Conservation (phyloP, 2,329 filamentous ascomycete genomes). For the Alternaria ventricosa region DNA sequence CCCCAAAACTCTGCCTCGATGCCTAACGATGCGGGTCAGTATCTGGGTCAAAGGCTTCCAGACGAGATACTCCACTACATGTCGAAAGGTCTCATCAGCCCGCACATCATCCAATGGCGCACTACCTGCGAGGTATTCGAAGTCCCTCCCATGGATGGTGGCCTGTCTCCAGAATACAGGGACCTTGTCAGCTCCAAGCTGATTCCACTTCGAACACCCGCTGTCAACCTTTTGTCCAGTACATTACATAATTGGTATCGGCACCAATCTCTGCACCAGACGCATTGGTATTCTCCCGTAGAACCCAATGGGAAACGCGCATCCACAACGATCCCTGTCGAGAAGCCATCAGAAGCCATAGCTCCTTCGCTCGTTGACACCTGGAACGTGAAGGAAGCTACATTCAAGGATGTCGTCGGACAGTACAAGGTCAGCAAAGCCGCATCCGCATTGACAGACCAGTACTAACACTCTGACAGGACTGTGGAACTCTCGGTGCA, state of each 20-base stretch:
- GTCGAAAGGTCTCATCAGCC: slow-evolving; percentile 79
- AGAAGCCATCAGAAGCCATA: slow-evolving; percentile 57
- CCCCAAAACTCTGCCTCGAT: slow-evolving; percentile 76
- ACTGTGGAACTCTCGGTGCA: slow-evolving; percentile 54
- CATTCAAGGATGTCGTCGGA: slow-evolving; percentile 54
- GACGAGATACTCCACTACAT: slow-evolving; percentile 92
- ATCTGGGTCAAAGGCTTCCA: slow-evolving; percentile 87
- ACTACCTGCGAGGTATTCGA: slow-evolving; percentile 80
- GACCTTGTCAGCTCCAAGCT: slow-evolving; percentile 78
- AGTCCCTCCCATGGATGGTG: slow-evolving; percentile 83
- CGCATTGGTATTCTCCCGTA: slow-evolving; percentile 73
- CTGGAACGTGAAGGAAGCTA: slow-evolving; percentile 76
- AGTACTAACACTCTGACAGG: slow-evolving; percentile 24
- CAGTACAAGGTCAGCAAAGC: slow-evolving; percentile 27
- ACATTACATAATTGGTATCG: slow-evolving; percentile 83
- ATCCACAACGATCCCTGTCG: slow-evolving; percentile 68
- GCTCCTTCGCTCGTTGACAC: slow-evolving; percentile 62
- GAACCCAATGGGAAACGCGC: slow-evolving; percentile 34
- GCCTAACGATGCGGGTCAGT: slow-evolving; percentile 84
- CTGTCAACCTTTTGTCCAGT: slow-evolving; percentile 78
- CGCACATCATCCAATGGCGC: slow-evolving; percentile 81
- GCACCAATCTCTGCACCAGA: slow-evolving; percentile 77
- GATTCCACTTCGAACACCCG: slow-evolving; percentile 74
- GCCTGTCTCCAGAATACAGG: slow-evolving; percentile 79
- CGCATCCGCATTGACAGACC: background rate